Evolutionary conservation across 352 stramenopile genomes (phyloP).

Genomic region (Pythium phragmiticola): DNA sequence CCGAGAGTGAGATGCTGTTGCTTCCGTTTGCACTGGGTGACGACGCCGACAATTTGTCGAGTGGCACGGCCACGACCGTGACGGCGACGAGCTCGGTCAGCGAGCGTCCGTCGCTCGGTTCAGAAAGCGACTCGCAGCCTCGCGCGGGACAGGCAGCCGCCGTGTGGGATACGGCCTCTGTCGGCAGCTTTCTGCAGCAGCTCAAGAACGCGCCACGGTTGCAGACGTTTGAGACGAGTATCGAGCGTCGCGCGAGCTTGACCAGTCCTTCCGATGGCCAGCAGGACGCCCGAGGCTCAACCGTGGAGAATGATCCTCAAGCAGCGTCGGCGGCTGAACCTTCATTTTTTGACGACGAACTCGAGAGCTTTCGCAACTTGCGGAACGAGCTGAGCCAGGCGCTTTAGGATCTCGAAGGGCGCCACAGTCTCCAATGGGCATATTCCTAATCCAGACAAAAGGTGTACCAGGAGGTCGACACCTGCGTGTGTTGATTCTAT

Average conservation of each 20-base stretch:
- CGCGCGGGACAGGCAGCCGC: slow-evolving; percentile 3
- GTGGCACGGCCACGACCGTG: slow-evolving; percentile 49
- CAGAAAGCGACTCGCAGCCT: slow-evolving; percentile 12
- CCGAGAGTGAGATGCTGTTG: slow-evolving; percentile 34
- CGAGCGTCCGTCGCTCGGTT: slow-evolving; percentile 20
- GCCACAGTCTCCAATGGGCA: background rate
- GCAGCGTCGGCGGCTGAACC: background rate
- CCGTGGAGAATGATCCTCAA: background rate
- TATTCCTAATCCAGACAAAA: background rate
- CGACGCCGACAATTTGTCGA: slow-evolving; percentile 32
- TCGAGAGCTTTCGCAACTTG: slow-evolving; percentile 64
- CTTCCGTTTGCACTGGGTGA: slow-evolving; percentile 72
- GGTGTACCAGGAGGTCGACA: slow-evolving; percentile 10
- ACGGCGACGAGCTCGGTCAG: slow-evolving; percentile 42
- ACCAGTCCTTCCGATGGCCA: background rate
- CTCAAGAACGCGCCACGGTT: slow-evolving; percentile 75
- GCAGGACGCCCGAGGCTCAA: background rate
- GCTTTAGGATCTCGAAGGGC: slow-evolving; percentile 16
- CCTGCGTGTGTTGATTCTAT: background rate
- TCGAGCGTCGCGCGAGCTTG: slow-evolving; percentile 4
- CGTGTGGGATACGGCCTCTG: slow-evolving; percentile 51
- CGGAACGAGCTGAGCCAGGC: slow-evolving; percentile 61
- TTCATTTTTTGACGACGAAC: slow-evolving; percentile 72
- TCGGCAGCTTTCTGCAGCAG: slow-evolving; percentile 79
- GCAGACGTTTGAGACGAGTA: slow-evolving; percentile 24